Conservation (phyloP, 768 basidiomycete genomes). For the Cyclocybe aegerita region DNA sequence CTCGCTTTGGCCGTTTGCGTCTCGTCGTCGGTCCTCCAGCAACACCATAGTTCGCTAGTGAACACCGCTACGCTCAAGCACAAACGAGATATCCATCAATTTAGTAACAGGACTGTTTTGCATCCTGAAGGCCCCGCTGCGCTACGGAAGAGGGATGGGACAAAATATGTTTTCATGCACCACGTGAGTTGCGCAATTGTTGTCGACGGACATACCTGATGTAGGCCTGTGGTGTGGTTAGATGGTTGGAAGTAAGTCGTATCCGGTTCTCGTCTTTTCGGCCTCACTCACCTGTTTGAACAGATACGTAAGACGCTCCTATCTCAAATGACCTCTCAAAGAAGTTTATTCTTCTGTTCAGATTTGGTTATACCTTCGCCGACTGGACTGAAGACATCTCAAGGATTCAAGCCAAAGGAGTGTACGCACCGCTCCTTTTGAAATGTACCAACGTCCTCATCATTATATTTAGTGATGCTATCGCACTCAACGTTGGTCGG, state of each 20-base stretch:
- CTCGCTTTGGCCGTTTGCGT: slow-evolving; percentile 3
- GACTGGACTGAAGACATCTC: slow-evolving; percentile 44
- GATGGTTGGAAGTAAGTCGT: slow-evolving; percentile 47
- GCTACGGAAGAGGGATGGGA: slow-evolving; percentile 37
- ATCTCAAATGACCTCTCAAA: too few relatives aligned
- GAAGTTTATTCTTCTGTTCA: slow-evolving; percentile 10
- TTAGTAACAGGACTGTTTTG: slow-evolving; percentile 14
- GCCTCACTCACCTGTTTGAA: neutral
- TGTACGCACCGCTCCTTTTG: slow-evolving; percentile 29
- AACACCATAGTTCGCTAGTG: neutral
- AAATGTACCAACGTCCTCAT: slow-evolving; percentile 12
- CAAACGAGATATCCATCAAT: slow-evolving; percentile 12
- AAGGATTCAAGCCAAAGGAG: slow-evolving; percentile 38
- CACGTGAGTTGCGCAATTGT: slow-evolving; percentile 31
- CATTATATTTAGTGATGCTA: slow-evolving; percentile 43
- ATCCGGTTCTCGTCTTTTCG: neutral
- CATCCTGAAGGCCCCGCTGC: slow-evolving; percentile 22
- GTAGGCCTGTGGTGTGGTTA: slow-evolving; percentile 9
- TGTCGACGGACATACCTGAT: neutral
- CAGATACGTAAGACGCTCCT: slow-evolving; percentile 40
- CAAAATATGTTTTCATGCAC: slow-evolving; percentile 54
- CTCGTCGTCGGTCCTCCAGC: slow-evolving; percentile 4
- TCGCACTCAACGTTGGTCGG: slow-evolving; percentile 63
- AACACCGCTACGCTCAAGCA: slow-evolving; percentile 3
- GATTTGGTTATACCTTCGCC: slow-evolving; percentile 36